Conservation (phyloP, 208 protist species). For the Trichomonas gallinae region DNA sequence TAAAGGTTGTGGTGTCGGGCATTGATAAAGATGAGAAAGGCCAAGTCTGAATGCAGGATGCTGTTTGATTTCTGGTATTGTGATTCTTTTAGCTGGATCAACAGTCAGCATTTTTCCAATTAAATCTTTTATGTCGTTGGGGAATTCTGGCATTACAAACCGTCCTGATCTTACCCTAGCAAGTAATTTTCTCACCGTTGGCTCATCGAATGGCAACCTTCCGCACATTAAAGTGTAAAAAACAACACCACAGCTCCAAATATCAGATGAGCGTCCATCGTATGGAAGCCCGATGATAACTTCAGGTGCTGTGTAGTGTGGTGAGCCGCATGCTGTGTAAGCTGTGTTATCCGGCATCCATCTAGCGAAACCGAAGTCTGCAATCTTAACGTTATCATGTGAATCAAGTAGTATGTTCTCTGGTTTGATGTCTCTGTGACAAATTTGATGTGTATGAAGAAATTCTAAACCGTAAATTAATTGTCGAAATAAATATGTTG, state of each 20-base stretch:
- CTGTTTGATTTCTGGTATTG: constrained; percentile 23
- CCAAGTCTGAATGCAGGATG: constrained; percentile 25
- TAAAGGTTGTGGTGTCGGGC: neutral
- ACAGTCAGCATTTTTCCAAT: constrained; percentile 26
- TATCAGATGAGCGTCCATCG: neutral
- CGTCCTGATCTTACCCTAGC: neutral
- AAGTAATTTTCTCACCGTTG: neutral
- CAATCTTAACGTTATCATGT: constrained; percentile 25
- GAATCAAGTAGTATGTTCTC: neutral
- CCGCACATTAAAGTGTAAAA: constrained; percentile 23
- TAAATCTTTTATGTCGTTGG: constrained; percentile 4
- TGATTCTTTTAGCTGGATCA: constrained; percentile 23
- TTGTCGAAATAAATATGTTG: neutral
- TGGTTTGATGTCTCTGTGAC: neutral
- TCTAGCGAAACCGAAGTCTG: constrained; percentile 29
- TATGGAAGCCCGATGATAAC: neutral
- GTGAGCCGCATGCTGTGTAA: constrained; percentile 28
- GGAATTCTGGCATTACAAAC: neutral
- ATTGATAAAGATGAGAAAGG: neutral
- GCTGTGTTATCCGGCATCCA: neutral
- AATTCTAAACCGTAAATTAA: constrained; percentile 11
- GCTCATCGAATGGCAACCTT: constrained; percentile 2
- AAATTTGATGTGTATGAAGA: neutral
- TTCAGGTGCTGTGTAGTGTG: constrained; percentile 29
- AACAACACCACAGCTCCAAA: constrained; percentile 30